phyloP scores from a whole-genome alignment of 352 stramenopile species.

The Pelagophyceae sp. region DNA sequence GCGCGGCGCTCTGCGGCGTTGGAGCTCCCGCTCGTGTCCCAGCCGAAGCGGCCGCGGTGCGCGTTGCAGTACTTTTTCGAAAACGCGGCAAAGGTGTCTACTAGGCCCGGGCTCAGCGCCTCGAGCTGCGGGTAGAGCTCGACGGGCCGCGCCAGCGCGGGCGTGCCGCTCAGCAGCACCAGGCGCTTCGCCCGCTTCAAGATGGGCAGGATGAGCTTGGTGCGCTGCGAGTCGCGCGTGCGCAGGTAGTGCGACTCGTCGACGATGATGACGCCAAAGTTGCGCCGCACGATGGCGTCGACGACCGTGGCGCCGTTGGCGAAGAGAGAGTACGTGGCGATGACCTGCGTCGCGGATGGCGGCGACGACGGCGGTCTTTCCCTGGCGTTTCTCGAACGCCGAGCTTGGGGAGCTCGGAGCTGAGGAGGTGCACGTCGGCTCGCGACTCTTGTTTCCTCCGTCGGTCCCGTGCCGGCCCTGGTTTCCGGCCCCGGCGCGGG shows the following conservation, averaged over 20 bases:
- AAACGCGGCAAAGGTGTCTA: slow-evolving; percentile 43
- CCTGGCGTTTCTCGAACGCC: too few relatives aligned
- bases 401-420: too few relatives aligned
- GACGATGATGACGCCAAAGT: slow-evolving; percentile 51
- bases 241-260: slow-evolving; percentile 62
- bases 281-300: slow-evolving; percentile 33
- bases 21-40: slow-evolving; percentile 47
- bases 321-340: slow-evolving; percentile 45
- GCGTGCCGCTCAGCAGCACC: slow-evolving; percentile 55
- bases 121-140: slow-evolving; percentile 55
- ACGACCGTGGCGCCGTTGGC: slow-evolving; percentile 36
- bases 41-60: slow-evolving; percentile 43
- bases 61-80: slow-evolving; percentile 54
- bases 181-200: slow-evolving; percentile 41
- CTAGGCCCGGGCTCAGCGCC: slow-evolving; percentile 35
- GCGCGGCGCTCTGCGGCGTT: slow-evolving; percentile 49
- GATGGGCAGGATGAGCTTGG: slow-evolving; percentile 46
- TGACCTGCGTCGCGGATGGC: too few relatives aligned
- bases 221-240: slow-evolving; percentile 45
- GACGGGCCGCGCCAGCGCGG: slow-evolving; percentile 55
- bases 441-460: too few relatives aligned
- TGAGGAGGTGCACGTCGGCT: too few relatives aligned
- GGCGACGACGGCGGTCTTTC: too few relatives aligned
- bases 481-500: too few relatives aligned
- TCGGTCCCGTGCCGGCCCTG: too few relatives aligned